Evolutionary conservation across 2,329 filamentous ascomycete species (phyloP).

Genomic region (Botrytis fragariae): DNA sequence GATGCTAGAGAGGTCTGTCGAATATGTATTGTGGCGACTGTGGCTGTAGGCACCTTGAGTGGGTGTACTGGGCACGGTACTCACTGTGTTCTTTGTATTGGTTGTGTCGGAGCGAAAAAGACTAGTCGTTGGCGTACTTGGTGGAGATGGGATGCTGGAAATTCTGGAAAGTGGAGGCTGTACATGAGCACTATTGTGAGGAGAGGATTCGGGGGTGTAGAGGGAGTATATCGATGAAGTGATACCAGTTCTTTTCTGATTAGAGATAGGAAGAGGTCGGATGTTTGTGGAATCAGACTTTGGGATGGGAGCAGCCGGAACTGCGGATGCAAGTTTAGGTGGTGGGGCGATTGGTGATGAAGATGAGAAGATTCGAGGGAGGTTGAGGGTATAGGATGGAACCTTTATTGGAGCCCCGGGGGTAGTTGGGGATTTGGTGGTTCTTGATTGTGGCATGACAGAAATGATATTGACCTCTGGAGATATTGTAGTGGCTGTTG

Average conservation of each 20-base stretch:
- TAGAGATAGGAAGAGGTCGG: neutral
- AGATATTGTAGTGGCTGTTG: neutral
- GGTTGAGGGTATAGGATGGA: neutral
- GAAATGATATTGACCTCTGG: neutral
- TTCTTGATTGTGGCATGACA: neutral
- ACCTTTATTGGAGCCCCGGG: neutral
- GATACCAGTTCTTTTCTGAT: neutral
- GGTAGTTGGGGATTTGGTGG: no score
- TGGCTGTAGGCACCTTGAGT: neutral
- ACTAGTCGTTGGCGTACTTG: neutral
- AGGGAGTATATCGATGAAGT: neutral
- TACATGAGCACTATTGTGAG: neutral
- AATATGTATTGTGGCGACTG: neutral
- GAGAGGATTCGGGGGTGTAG: neutral
- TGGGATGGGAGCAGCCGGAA: neutral
- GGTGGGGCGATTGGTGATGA: neutral
- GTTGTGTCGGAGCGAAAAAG: neutral
- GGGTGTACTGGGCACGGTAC: neutral
- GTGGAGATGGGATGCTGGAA: neutral
- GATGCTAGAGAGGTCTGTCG: neutral
- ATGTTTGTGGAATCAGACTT: neutral
- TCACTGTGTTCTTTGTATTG: neutral
- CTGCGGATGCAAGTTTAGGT: neutral
- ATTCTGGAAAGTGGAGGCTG: neutral
- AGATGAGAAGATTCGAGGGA: constrained; percentile 4